A percentile compares a stretch with the other conserved stretches of the same genome.
Conservation (phyloP, 1,284 basidiomycete species). For the Pisolithus thermaeus region DNA sequence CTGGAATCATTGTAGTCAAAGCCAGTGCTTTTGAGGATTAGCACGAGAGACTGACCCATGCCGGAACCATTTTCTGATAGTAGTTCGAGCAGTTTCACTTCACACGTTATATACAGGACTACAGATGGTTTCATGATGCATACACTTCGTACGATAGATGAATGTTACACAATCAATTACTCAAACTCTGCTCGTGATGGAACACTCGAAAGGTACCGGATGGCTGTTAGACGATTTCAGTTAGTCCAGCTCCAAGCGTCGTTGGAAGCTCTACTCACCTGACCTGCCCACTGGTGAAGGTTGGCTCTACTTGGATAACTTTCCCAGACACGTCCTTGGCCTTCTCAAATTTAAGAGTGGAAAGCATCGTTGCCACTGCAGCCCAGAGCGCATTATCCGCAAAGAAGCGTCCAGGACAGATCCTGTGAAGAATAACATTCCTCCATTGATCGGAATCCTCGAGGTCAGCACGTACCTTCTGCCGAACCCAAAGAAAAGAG, state of each 20-base stretch:
- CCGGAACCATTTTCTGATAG: too few relatives aligned
- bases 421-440: not conserved
- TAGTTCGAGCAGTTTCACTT: too few relatives aligned
- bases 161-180: not conserved
- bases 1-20: too few relatives aligned
- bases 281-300: not conserved
- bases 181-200: not conserved
- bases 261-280: not conserved
- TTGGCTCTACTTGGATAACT: not conserved
- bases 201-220: not conserved
- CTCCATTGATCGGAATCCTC: too few relatives aligned
- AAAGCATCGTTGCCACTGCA: not conserved
- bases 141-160: too few relatives aligned
- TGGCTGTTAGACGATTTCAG: not conserved
- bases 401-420: constrained; percentile 3
- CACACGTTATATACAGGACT: too few relatives aligned
- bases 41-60: too few relatives aligned
- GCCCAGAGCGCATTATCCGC: constrained; percentile 3
- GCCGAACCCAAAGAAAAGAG: constrained; percentile 4
- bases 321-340: not conserved
- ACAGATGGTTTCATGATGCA: too few relatives aligned
- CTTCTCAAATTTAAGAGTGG: constrained; percentile 1
- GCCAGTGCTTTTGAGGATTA: too few relatives aligned
- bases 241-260: too few relatives aligned
- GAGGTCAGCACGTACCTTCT: not conserved